Evolutionary conservation across 306 rosid species (phyloP).

Genomic region (Cotoneaster glaucophyllus): DNA sequence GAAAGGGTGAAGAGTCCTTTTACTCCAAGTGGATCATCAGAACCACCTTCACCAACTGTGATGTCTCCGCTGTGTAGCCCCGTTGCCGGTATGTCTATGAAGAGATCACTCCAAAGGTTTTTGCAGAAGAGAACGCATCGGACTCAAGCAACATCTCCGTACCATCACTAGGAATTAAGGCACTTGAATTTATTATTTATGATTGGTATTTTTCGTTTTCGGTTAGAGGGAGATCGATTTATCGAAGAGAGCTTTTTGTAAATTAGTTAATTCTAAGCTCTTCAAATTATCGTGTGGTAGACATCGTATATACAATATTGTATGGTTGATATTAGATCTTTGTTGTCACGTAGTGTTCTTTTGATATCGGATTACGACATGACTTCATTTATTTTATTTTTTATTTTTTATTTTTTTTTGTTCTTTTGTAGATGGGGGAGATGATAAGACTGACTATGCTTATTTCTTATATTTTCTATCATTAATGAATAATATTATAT

Average conservation of each 20-base stretch:
- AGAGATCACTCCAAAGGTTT: slow-evolving; percentile 58
- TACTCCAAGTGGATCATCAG: neutral
- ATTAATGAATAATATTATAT: no score
- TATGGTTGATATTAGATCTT: neutral
- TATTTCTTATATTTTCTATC: no score
- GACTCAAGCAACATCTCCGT: slow-evolving; percentile 47
- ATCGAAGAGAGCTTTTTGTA: neutral
- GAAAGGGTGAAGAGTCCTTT: neutral
- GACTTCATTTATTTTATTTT: neutral
- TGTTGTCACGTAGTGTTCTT: neutral
- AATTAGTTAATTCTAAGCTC: neutral
- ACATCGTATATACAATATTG: neutral
- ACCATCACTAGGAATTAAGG: neutral
- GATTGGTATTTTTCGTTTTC: neutral
- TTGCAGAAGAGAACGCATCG: slow-evolving; percentile 63
- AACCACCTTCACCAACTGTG: slow-evolving; percentile 7
- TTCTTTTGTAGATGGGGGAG: no score
- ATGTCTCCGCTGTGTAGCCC: slow-evolving; percentile 28
- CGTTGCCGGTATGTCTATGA: slow-evolving; percentile 45
- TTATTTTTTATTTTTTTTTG: fast-evolving
- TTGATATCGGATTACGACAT: neutral
- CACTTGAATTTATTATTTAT: neutral
- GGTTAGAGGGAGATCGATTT: neutral
- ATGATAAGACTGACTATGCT: no score
- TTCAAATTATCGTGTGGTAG: neutral